Percentiles rank a stretch among this genome's conserved stretches.
phyloP scores from a whole-genome alignment of 768 basidiomycete species.

The Boletus barrowsii region DNA sequence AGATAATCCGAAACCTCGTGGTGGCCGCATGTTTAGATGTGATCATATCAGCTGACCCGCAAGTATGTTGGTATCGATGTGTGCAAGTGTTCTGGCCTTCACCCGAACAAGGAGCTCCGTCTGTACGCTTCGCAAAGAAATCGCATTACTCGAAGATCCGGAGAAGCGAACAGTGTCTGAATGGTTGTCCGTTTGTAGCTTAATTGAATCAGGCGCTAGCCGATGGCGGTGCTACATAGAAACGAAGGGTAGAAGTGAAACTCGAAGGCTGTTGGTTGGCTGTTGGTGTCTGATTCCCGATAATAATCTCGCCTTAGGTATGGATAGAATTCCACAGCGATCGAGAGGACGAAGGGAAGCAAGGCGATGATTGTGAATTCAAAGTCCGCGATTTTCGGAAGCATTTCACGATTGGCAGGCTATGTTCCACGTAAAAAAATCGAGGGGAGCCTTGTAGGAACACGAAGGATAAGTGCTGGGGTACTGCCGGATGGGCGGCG shows the following conservation, averaged over 20 bases:
- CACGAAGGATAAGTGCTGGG: slow-evolving; percentile 6
- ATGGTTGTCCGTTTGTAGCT: slow-evolving; percentile 1
- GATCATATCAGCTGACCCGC: slow-evolving; percentile 18
- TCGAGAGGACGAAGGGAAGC: background rate
- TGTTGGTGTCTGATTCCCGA: slow-evolving; percentile 4
- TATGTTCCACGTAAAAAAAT: slow-evolving; percentile 16
- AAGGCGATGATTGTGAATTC: slow-evolving; percentile 5
- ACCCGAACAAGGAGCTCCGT: slow-evolving; percentile 7
- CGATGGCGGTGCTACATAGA: slow-evolving; percentile 16
- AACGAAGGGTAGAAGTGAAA: background rate
- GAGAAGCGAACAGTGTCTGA: background rate
- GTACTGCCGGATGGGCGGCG: background rate
- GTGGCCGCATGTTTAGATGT: slow-evolving; percentile 20
- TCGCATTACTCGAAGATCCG: background rate
- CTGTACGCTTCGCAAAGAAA: background rate
- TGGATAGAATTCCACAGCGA: slow-evolving; percentile 9
- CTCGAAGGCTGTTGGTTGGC: slow-evolving; percentile 6
- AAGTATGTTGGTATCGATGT: slow-evolving; percentile 1
- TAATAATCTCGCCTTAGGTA: slow-evolving; percentile 12
- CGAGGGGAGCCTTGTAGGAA: background rate
- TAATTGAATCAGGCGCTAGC: slow-evolving; percentile 5
- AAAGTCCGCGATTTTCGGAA: slow-evolving; percentile 28
- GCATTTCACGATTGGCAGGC: slow-evolving; percentile 14
- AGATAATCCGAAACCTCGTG: slow-evolving; percentile 24
- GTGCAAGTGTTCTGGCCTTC: background rate